phyloP scores from a whole-genome alignment of 176 grass and related monocot species.

The Phyllostachys edulis region DNA sequence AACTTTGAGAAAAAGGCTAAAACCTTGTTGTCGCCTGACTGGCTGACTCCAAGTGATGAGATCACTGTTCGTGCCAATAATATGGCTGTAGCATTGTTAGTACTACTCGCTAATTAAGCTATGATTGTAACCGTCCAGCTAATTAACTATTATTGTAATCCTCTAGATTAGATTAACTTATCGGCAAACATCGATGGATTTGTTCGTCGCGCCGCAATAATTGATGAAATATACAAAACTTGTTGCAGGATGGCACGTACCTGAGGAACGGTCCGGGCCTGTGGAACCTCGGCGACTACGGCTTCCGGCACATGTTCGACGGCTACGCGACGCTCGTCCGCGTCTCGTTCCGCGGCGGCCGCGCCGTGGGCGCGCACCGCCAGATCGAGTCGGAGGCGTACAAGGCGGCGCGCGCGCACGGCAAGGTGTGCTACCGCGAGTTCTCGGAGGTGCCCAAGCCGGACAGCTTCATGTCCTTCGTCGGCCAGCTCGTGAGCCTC shows the following conservation, averaged over 20 bases:
- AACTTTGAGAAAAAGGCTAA: background rate
- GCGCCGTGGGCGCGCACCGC: constrained; percentile 62
- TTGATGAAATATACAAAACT: background rate
- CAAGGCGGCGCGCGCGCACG: constrained; percentile 72
- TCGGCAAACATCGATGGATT: background rate
- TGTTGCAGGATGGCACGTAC: constrained; percentile 83
- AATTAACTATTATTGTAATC: background rate
- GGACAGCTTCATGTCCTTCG: constrained; percentile 44
- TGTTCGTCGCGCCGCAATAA: background rate
- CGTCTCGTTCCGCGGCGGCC: constrained; percentile 65
- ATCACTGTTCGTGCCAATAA: constrained; percentile 22
- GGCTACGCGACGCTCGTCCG: constrained; percentile 94
- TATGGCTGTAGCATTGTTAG: constrained; percentile 3
- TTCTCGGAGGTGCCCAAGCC: constrained; percentile 88
- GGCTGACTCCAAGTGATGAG: constrained; percentile 8
- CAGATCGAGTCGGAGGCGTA: constrained; percentile 96
- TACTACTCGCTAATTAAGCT: constrained; percentile 6
- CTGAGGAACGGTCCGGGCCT: constrained; percentile 88
- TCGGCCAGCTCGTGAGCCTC: constrained; percentile 70
- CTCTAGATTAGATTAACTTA: background rate
- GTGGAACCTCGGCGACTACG: constrained; percentile 87
- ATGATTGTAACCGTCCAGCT: constrained; percentile 7
- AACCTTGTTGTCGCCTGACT: constrained; percentile 21
- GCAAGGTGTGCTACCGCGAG: constrained; percentile 85
- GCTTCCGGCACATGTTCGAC: constrained; percentile 97